Percentiles rank a stretch among this genome's conserved stretches.
These are phyloP conservation scores for Triticum dicoccoides DNA, from an alignment of 176 grass and related monocot species.

Conservation along the genomic window DNA sequence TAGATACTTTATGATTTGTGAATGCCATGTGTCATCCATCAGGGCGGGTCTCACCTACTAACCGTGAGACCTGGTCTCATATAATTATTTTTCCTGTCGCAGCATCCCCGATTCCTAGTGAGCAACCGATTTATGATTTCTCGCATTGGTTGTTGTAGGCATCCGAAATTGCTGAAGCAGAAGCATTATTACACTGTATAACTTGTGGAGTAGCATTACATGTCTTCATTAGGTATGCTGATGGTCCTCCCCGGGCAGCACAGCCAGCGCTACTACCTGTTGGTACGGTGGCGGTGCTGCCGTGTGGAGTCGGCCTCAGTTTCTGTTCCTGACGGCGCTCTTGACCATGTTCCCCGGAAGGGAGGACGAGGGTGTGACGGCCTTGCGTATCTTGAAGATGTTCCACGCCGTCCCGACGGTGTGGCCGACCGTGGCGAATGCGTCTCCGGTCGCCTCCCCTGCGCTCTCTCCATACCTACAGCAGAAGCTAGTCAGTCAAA, in stretches of 20 bases:
- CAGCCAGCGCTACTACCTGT: background rate
- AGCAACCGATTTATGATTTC: background rate
- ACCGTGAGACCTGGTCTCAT: too few species aligned
- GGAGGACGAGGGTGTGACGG: conserved; percentile 61
- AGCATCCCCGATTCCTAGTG: background rate
- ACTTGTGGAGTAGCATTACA: background rate
- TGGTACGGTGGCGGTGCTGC: background rate
- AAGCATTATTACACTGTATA: background rate
- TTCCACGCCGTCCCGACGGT: conserved; percentile 93
- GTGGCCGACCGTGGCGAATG: conserved; percentile 78
- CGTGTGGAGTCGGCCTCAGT: background rate
- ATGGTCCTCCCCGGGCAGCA: background rate
- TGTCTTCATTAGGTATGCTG: background rate
- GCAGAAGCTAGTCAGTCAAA: background rate
- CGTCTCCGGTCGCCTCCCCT: conserved; percentile 73
- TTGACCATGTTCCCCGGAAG: conserved; percentile 53
- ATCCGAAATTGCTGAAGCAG: background rate
- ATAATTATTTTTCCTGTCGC: background rate
- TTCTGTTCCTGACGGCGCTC: conserved; percentile 68
- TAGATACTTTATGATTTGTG: too few species aligned
- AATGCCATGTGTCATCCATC: too few species aligned
- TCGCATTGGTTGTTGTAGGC: background rate
- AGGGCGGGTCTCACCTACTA: too few species aligned
- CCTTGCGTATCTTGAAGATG: conserved; percentile 90
- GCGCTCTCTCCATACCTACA: conserved; percentile 74